Base-by-base conservation (phyloP, 2,329 filamentous ascomycete species). In the Paraphaeosphaeria sporulosa region DNA sequence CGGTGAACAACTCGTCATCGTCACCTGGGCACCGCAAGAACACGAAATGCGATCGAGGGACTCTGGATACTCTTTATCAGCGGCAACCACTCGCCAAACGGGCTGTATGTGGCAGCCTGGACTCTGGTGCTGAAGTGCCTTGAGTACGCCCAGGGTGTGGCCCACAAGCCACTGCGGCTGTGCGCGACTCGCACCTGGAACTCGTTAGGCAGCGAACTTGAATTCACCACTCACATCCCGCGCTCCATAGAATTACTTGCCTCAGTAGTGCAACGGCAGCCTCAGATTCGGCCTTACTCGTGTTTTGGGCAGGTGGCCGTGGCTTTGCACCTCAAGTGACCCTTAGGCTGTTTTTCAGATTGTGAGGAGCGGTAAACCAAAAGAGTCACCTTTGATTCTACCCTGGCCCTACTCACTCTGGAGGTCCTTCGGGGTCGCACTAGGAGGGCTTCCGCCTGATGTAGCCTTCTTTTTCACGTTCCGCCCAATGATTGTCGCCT, bases 201-300 rank as follows among this genome's bases (percentile, higher is more conserved):
- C 63, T 66, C 57, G 51, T 49, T 63, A 76, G 73, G 73, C 73
- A 76, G 50, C 73, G 64, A 75, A 70, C 67, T 27, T 60, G 43
- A 56, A 64, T 68, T 70, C 68, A 63, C 68, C 65, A 65, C 54
- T 65, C 57, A 53, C 56, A 59, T 59, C 30, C 61, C 63, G 59
- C 60, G 55, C 56, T 32, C 19, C 21, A 58, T 60, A 27, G 61
- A 61, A 60, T 63, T 68, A 71, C 69, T 36, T 73, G 71, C 69
- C 71, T 73, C 62, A 63, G 13, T 42, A 13, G 52, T 55, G 19
- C 13, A 53, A 38, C 55, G 47, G 57, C 44, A 58, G 61, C 59
- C 61, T 63, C 52, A 59, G 55, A 64, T 21, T 30, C 65, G 68
- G 63, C 65, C 64, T 68, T 51, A 65, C 60, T 68, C 69, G 64